These are phyloP conservation scores for Hysterangium stoloniferum DNA, from an alignment of 768 basidiomycete species.

Conservation along the genomic window DNA sequence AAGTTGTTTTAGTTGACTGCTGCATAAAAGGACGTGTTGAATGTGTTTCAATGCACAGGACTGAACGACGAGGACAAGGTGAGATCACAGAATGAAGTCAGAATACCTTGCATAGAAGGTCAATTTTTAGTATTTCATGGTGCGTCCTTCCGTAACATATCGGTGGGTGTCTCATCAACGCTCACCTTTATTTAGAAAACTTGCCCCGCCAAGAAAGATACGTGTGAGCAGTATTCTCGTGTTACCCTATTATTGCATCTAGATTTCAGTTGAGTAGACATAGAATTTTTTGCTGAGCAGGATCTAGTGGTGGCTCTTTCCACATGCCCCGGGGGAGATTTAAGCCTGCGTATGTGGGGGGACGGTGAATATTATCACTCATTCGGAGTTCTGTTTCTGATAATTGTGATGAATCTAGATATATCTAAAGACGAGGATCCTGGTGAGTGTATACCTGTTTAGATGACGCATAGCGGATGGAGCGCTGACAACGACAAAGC, in stretches of 20 bases:
- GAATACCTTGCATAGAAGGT: no score
- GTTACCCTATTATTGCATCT: constrained; percentile 6
- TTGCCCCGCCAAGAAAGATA: constrained; percentile 18
- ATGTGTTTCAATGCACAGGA: constrained; percentile 20
- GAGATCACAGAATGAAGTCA: no score
- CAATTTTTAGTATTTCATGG: constrained; percentile 16
- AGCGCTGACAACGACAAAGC: constrained; percentile 3
- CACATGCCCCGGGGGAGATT: constrained; percentile 17
- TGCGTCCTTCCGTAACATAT: not conserved
- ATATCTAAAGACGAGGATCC: constrained; percentile 12
- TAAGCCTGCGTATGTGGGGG: not conserved
- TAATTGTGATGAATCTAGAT: not conserved
- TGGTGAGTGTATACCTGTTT: constrained; percentile 10
- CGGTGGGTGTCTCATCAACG: not conserved
- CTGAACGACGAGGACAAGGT: constrained; percentile 16
- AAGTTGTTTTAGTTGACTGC: not conserved
- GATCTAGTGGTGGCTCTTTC: constrained; percentile 16
- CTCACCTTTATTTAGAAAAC: constrained; percentile 12
- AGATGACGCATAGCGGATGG: constrained; percentile 8
- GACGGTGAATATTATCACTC: not conserved
- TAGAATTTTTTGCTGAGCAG: constrained; percentile 17
- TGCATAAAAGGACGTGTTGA: constrained; percentile 12
- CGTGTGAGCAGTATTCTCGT: constrained; percentile 7
- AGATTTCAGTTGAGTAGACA: constrained; percentile 8
- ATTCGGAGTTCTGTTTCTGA: not conserved